Evolutionary conservation across 768 basidiomycete species (phyloP), one percentile per base, ranked within the genome.

Genomic region (Collybia nuda): DNA sequence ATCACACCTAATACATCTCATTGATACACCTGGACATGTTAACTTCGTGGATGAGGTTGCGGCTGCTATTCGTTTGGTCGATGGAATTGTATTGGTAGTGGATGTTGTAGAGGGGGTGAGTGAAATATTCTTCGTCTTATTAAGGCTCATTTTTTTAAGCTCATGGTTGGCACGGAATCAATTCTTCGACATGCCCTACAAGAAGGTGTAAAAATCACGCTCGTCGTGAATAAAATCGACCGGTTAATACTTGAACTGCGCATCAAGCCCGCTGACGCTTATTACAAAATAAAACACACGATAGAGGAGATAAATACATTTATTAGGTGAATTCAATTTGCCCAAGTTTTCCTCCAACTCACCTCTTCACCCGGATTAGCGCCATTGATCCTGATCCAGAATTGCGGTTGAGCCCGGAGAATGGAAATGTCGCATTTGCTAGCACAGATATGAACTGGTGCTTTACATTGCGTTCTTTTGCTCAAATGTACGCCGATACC

Each of bases 41-140:
- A 98, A 98, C 69, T 98, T 99, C 63, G 82, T 95, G n/a, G 97
- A 99, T 62, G 97, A 99, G 69, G 93, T 93, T 18, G 95, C 94
- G 1, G 83, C 88, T 6, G 78, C 91, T 6, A 83, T 95, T 50
- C 81, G 97, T 39, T 72, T 98, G 35, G 86, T 82, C 15, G 97
- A 99, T 64, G 97, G 97, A 28, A 84, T 97, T 40, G 68, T 98
- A 1, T 70, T 99, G 19, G 95, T 98, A 1, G 95, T 99, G 2
- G 97, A 99, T 61, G 97, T 91, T n/a, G 90, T 98, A 4, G 97
- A 98, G 74, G 97, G 97, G 59, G 96, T 96, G 64, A 63, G 86
- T 72, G 8, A 21, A 4, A 5, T 23, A 26, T 17, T 12, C 37
- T 22, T 24, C 2, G 7, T 26, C 46, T 29, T 22, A 6, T 51